Percentiles rank a stretch among this genome's conserved stretches.
Conservation (phyloP, 1,284 basidiomycete species). For the Rhodotorula mucilaginosa region DNA sequence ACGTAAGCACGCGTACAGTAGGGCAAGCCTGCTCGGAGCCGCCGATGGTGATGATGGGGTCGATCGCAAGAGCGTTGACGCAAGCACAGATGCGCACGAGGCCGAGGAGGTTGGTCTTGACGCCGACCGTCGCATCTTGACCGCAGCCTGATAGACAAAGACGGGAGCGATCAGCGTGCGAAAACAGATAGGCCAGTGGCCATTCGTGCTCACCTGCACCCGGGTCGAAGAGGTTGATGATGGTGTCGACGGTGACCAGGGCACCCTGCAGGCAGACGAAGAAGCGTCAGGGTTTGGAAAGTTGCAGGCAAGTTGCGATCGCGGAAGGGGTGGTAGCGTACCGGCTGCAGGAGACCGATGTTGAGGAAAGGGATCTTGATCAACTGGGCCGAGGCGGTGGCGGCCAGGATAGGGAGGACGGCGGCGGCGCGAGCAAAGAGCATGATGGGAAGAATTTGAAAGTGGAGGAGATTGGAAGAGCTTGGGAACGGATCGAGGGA, state of each 20-base stretch:
- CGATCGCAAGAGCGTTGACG: constrained; percentile 14
- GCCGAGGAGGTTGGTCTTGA: constrained; percentile 4
- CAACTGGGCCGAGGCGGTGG: constrained; percentile 3
- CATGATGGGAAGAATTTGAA: constrained; percentile 2
- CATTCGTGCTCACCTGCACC: neutral
- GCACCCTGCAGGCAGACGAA: constrained; percentile 1
- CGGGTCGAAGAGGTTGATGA: constrained; percentile 15
- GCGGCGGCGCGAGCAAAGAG: constrained; percentile 1
- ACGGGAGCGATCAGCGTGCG: neutral
- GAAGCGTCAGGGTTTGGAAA: too few species aligned
- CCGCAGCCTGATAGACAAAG: neutral
- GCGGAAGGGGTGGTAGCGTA: neutral
- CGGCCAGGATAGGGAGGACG: neutral
- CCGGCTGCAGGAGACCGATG: constrained; percentile 17
- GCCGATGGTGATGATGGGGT: constrained; percentile 1
- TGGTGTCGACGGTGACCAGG: constrained; percentile 11
- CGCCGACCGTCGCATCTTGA: constrained; percentile 18
- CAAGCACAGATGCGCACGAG: constrained; percentile 22
- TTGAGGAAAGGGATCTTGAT: constrained; percentile 13
- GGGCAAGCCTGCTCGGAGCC: constrained; percentile 2
- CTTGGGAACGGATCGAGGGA: neutral
- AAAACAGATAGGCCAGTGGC: too few species aligned
- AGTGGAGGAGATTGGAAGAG: neutral
- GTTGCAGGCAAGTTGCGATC: too few species aligned
- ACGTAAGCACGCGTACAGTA: neutral